These are phyloP conservation scores for Penicillium paradoxum DNA, from an alignment of 495 filamentous ascomycete species.

Conservation along the genomic window DNA sequence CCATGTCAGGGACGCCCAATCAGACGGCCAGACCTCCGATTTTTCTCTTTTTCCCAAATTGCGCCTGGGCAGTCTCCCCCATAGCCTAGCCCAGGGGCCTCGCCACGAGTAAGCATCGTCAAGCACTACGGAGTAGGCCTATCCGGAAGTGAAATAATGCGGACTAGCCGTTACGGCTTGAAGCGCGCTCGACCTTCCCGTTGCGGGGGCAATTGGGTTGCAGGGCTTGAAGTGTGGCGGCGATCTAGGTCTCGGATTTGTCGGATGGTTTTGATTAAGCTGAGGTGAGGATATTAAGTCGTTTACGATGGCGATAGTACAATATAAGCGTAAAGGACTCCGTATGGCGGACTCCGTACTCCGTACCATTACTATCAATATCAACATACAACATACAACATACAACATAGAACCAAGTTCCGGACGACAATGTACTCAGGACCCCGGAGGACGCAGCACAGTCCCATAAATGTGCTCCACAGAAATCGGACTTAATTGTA, in stretches of 20 bases:
- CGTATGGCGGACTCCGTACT: neutral
- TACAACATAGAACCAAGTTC: neutral
- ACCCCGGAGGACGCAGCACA: conserved; percentile 2
- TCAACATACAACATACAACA: neutral
- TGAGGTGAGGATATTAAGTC: neutral
- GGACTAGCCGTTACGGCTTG: conserved; percentile 9
- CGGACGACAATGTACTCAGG: conserved; percentile 7
- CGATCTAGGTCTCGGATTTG: neutral
- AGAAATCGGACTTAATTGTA: neutral
- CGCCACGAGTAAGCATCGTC: conserved; percentile 13
- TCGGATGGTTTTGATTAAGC: neutral
- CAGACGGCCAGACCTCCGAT: conserved; percentile 1
- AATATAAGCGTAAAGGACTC: neutral
- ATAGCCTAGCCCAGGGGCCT: conserved; percentile 10
- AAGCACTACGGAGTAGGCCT: too few species aligned
- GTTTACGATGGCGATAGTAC: neutral
- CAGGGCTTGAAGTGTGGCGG: neutral
- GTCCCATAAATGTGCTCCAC: conserved; percentile 3
- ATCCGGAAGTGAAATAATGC: conserved; percentile 5
- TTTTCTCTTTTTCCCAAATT: neutral
- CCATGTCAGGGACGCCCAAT: conserved; percentile 15
- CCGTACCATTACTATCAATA: neutral
- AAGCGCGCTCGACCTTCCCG: conserved; percentile 6
- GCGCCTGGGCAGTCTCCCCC: neutral
- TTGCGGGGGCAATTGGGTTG: conserved; percentile 9